Conservation (phyloP, 805 yeast genomes). For the Nakazawaea sp. region DNA sequence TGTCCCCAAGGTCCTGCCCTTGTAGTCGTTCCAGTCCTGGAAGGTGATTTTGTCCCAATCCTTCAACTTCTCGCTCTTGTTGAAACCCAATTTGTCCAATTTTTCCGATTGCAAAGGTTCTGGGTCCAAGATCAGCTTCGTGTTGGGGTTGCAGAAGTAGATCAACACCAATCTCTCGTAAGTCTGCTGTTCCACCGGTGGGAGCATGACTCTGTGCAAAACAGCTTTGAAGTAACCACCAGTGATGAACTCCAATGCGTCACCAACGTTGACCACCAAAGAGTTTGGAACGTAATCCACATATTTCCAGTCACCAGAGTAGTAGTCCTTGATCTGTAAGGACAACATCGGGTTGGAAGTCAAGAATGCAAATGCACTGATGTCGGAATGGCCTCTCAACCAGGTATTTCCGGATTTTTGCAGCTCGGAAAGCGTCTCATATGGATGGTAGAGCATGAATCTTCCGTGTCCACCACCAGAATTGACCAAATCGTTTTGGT, state of each 20-base stretch:
- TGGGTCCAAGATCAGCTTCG: slow-evolving; percentile 24
- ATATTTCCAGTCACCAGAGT: slow-evolving; percentile 30
- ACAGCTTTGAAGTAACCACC: slow-evolving; percentile 30
- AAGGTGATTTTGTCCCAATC: slow-evolving; percentile 26
- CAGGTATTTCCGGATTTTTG: slow-evolving; percentile 17
- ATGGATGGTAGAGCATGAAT: slow-evolving; percentile 20
- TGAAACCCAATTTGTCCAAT: slow-evolving; percentile 20
- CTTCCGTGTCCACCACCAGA: slow-evolving; percentile 23
- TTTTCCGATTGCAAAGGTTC: slow-evolving; percentile 21
- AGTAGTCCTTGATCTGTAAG: slow-evolving; percentile 31
- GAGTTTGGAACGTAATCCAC: slow-evolving; percentile 33
- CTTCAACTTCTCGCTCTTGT: slow-evolving; percentile 17
- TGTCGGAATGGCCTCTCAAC: slow-evolving; percentile 29
- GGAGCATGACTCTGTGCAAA: slow-evolving; percentile 27
- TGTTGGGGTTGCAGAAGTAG: slow-evolving; percentile 24
- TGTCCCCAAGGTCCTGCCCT: slow-evolving; percentile 35
- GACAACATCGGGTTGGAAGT: slow-evolving; percentile 34
- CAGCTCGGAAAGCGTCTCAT: slow-evolving; percentile 12
- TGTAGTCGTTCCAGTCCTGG: slow-evolving; percentile 31
- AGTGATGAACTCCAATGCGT: slow-evolving; percentile 30
- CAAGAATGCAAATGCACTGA: slow-evolving; percentile 31
- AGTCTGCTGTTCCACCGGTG: slow-evolving; percentile 24
- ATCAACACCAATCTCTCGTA: slow-evolving; percentile 24
- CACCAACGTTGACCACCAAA: slow-evolving; percentile 34
- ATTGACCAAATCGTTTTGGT: slow-evolving; percentile 20